A percentile compares a stretch with the other conserved stretches of the same genome.
phyloP scores from a whole-genome alignment of 768 basidiomycete species.

The Boletus fagicola region DNA sequence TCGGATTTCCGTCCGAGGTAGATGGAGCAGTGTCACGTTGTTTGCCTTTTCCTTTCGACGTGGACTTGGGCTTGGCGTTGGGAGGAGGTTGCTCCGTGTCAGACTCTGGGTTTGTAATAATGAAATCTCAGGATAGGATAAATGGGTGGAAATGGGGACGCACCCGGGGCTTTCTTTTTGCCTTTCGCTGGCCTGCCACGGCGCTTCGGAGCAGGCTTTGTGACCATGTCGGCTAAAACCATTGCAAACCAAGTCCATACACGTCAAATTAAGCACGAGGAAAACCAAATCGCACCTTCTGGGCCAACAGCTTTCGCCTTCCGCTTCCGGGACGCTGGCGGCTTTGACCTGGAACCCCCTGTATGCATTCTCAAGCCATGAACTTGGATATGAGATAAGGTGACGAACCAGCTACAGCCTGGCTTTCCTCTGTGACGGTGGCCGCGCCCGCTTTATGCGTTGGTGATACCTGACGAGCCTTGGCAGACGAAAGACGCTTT shows the following conservation, averaged over 20 bases:
- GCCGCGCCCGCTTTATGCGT: neutral
- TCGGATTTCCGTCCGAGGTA: neutral
- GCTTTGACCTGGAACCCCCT: slow-evolving; percentile 17
- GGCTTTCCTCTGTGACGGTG: neutral
- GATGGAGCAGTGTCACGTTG: neutral
- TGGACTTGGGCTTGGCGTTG: neutral
- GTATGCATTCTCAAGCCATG: neutral
- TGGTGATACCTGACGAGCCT: slow-evolving; percentile 1
- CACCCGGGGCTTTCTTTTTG: slow-evolving; percentile 13
- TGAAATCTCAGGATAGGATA: neutral
- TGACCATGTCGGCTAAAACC: neutral
- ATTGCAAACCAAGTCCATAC: neutral
- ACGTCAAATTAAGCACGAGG: neutral
- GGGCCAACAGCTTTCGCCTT: slow-evolving; percentile 4
- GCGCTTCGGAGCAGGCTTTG: slow-evolving; percentile 17
- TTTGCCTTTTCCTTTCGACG: slow-evolving; percentile 13
- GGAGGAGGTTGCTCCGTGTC: slow-evolving; percentile 4
- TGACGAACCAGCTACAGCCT: slow-evolving; percentile 17
- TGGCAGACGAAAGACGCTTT: slow-evolving; percentile 3
- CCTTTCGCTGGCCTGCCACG: slow-evolving; percentile 13
- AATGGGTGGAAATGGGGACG: neutral
- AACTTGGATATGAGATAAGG: no score
- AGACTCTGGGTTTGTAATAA: neutral
- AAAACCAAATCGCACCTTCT: slow-evolving; percentile 2
- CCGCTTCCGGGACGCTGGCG: slow-evolving; percentile 6